Evolutionary conservation across 129 eudicot species (phyloP), one percentile per base, ranked within the genome.

Genomic region (Lactuca sativa): DNA sequence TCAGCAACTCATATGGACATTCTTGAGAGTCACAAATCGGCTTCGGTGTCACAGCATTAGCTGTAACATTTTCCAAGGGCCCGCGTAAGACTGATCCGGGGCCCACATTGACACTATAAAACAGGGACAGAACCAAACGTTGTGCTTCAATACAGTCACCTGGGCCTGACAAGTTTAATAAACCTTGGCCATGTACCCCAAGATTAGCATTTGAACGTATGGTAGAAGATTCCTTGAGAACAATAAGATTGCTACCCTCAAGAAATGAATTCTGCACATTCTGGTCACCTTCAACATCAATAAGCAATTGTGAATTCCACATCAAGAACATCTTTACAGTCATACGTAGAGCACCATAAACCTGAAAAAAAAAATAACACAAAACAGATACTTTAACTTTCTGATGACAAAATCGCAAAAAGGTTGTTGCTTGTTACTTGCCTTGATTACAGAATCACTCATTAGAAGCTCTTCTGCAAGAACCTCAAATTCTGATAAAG

Each of bases 181-280:
- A 79, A 68, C 99, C 99, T 86, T 95, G 99, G 48, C 99, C 99
- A 81, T 85, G 99, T 80, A 95, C 83, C 78, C 97, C 99, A 72
- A 95, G 85, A 76, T 87, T 95, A 65, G 99, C 96, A 81, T 95
- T 90, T 10, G 99, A 95, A 77, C 77, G 97, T 56, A 95, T 90
- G 58, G 76, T 49, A 38, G 99, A 95, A 71, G 99, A 85, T 64
- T 80, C 97, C 96, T 83, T 90, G 53, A 95, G 95, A 74, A 95
- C 99, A 44, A 95, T 82, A 64, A 95, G 95, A 78, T 95, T 95
- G 71, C 99, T 95, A 76, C 95, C 97, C 83, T 95, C 99, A 69
- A 95, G 95, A 77, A 83, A 78, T 16, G 99, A 95, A 69, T 91
- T 95, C 54, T 86, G 95, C 40, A 95, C 96, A 79, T 84, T 85